Base-by-base conservation (phyloP, 495 filamentous ascomycete genomes). In the Trichocladium uniseriatum region DNA sequence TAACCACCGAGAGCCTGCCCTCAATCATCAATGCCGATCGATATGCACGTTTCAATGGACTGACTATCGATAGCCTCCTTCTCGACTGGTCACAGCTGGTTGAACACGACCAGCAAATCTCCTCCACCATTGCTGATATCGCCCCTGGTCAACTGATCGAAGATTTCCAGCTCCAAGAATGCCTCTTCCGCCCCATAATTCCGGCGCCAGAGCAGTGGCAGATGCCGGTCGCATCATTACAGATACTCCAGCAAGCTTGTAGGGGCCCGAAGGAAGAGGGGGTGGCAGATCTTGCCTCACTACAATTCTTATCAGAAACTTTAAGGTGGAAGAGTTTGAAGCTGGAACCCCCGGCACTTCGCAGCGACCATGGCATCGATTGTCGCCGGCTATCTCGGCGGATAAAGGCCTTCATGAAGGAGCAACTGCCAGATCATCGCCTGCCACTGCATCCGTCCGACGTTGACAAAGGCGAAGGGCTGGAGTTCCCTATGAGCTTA, bases 301-400 rank as follows among this genome's bases (percentile, higher is more conserved):
- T 54, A 21, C 45, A 64, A 36, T 61, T 46, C 29, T 48, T 41
- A 18, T 8, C 40, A 10, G 44, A 40, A 31, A 41, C 42, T n/a
- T 5, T 14, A 2, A 44, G 52, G 5, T 32, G 57, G 11, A 49
- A 56, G 18, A 45, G 51, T 9, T 38, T 77, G 15, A 80, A 76
- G 51, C 13, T 80, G 2, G 78, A 84, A 14, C 29, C 58, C 1
- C 78, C 80, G 0, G 48, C 77, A 0, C 69, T 85, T 8, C 57
- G 54, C 8, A 73, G 62, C 16, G 73, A 79, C 51, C 65, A 73
- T 47, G 71, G 74, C 4, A 55, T 57, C 9, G 74, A 81, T 47
- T 65, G 67, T 31, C 57, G 57, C 24, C 53, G 63, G 19, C 57
- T 73, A 27, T 54, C 56, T 4, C 58, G 59, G 22, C 51, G 58